These are phyloP conservation scores for Tillandsia fasciculata DNA, from an alignment of 176 grass and related monocot species.

Conservation along the genomic window DNA sequence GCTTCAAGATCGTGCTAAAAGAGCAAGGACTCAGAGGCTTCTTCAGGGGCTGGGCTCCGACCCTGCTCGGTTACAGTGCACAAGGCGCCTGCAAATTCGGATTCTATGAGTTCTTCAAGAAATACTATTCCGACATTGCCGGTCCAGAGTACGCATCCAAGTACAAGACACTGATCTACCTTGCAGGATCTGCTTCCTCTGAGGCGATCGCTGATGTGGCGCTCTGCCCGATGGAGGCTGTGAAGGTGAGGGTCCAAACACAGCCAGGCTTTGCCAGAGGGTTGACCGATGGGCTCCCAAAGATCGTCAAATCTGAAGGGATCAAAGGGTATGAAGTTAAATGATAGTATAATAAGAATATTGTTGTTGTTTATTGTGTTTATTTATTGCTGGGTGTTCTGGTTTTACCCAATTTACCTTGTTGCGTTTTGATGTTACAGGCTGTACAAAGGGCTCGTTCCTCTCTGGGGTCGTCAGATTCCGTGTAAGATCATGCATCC, in stretches of 20 bases:
- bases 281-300: constrained; percentile 61
- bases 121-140: constrained; percentile 52
- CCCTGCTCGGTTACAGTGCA: constrained; percentile 69
- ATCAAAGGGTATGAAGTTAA: constrained; percentile 53
- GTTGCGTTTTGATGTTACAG: constrained; percentile 30
- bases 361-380: neutral
- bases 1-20: constrained; percentile 45
- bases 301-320: constrained; percentile 70
- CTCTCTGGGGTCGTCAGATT: constrained; percentile 89
- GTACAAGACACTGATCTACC: constrained; percentile 51
- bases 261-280: constrained; percentile 59
- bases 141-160: constrained; percentile 38
- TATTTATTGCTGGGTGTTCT: neutral
- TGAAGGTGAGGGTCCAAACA: constrained; percentile 83
- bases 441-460: constrained; percentile 82
- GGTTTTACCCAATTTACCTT: neutral
- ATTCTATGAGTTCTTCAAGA: constrained; percentile 93
- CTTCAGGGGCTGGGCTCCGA: constrained; percentile 86
- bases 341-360: neutral
- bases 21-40: constrained; percentile 71
- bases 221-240: constrained; percentile 89
- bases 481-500: constrained; percentile 50
- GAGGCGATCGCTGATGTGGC: constrained; percentile 73
- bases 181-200: constrained; percentile 62
- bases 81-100: constrained; percentile 90